Evolutionary conservation across 2,329 filamentous ascomycete species (phyloP).

Genomic region (Trichoderma polysporum): DNA sequence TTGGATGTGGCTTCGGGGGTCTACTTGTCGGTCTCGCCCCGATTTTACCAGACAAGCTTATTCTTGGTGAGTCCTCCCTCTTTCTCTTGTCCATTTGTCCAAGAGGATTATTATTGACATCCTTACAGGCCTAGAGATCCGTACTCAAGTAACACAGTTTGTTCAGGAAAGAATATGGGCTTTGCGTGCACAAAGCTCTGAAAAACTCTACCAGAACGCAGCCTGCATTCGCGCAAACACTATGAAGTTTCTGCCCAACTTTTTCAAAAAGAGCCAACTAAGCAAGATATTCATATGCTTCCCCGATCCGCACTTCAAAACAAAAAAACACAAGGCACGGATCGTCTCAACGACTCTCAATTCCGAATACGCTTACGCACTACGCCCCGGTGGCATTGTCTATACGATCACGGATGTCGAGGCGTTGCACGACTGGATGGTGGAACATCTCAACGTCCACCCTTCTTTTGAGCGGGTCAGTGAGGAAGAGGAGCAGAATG

Average conservation of each 20-base stretch:
- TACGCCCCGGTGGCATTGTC: constrained; percentile 79
- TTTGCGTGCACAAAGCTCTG: constrained; percentile 64
- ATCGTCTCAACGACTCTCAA: constrained; percentile 88
- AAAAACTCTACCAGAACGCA: constrained; percentile 74
- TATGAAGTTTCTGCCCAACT: constrained; percentile 99
- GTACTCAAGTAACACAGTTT: constrained; percentile 84
- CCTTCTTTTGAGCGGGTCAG: constrained; percentile 75
- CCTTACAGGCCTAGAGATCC: constrained; percentile 79
- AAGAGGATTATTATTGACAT: neutral
- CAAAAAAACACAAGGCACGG: constrained; percentile 92
- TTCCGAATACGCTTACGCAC: constrained; percentile 87
- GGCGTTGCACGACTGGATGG: constrained; percentile 92
- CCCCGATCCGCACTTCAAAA: constrained; percentile 97
- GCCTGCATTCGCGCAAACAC: constrained; percentile 88
- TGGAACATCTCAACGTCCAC: constrained; percentile 76
- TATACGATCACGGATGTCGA: constrained; percentile 99
- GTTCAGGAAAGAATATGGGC: constrained; percentile 85
- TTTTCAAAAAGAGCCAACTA: constrained; percentile 80
- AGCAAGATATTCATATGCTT: constrained; percentile 97
- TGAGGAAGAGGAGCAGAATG: constrained; percentile 64
- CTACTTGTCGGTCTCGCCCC: constrained; percentile 83
- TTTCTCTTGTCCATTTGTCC: neutral
- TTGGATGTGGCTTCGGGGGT: constrained; percentile 95
- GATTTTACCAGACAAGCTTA: constrained; percentile 74
- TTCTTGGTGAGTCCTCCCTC: constrained; percentile 62